Evolutionary conservation across 345 rosid genomes (phyloP), one percentile per base, ranked within the genome.

Genomic region (Boechera divaricarpa): DNA sequence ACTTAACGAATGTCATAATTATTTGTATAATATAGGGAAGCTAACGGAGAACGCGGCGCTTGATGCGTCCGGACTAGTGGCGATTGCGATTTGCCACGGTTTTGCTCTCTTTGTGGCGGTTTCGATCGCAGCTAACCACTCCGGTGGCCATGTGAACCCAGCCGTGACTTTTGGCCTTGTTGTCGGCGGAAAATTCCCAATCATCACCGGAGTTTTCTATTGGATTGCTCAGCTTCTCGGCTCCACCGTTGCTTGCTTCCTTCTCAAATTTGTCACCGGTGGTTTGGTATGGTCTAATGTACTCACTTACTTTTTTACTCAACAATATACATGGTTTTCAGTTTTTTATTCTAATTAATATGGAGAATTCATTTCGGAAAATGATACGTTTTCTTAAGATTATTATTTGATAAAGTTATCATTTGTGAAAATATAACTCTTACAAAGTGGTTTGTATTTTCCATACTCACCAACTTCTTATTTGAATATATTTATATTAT

Each of bases 121-220:
- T 1, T 64, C 98, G 3, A 78, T 92, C 1, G 92, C 86, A 6
- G 98, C 98, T 35, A 92, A 89, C 81, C 91, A 90, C 86, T 90
- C 96, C 2, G 96, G 96, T 31, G 96, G 98, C 53, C 98, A 92
- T 79, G 96, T 92, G 16, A 90, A 92, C 82, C 98, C 98, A 7
- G 96, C 96, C 2, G 96, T 92, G 59, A 92, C 98, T 54, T 86
- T 89, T n/a, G 96, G 98, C 16, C 76, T 90, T 83, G 92, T 91
- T 72, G 86, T 87, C 4, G 94, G 96, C 11, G 98, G 98, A 60
- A 90, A 90, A 54, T 80, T 92, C 80, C 85, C 90, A 68, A 55
- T 89, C 81, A 86, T 92, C 69, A 86, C 91, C 2, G 89, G 92
- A 70, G 61, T 92, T 76, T 86, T 90, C 84, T 92, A 92, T 81